phyloP scores from a whole-genome alignment of 2,329 filamentous ascomycete species.

The Metarhizium guizhouense region DNA sequence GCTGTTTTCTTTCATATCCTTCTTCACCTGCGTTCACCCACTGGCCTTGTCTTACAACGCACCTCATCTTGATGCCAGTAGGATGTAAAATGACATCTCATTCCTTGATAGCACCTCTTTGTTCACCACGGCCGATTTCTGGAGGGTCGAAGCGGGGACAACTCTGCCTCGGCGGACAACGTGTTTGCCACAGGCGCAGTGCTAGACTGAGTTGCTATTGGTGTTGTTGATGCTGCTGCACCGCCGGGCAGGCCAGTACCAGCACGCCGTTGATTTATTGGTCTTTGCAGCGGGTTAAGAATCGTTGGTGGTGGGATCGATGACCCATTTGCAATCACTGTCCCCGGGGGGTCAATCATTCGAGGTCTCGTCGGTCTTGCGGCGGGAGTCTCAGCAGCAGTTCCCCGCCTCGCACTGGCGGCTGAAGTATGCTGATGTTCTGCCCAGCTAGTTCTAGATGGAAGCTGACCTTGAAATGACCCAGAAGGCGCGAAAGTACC shows the following conservation, averaged over 20 bases:
- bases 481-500: background rate
- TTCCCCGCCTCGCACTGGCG: background rate
- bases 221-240: background rate
- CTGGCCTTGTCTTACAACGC: background rate
- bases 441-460: background rate
- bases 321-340: slow-evolving; percentile 4
- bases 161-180: background rate
- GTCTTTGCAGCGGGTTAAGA: background rate
- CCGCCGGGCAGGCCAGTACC: background rate
- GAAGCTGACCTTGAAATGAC: background rate
- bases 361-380: background rate
- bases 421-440: background rate
- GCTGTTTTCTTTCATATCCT: background rate
- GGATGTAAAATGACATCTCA: background rate
- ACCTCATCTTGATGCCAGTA: background rate
- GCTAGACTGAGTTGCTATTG: background rate
- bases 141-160: background rate
- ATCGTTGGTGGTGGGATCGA: slow-evolving; percentile 1
- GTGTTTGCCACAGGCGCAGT: background rate
- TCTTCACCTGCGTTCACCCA: background rate
- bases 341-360: background rate
- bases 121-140: slow-evolving; percentile 7
- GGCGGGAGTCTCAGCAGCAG: background rate
- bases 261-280: background rate
- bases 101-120: background rate